Evolutionary conservation across 1,284 basidiomycete species (phyloP).

Genomic region (Heterobasidion occidentale): DNA sequence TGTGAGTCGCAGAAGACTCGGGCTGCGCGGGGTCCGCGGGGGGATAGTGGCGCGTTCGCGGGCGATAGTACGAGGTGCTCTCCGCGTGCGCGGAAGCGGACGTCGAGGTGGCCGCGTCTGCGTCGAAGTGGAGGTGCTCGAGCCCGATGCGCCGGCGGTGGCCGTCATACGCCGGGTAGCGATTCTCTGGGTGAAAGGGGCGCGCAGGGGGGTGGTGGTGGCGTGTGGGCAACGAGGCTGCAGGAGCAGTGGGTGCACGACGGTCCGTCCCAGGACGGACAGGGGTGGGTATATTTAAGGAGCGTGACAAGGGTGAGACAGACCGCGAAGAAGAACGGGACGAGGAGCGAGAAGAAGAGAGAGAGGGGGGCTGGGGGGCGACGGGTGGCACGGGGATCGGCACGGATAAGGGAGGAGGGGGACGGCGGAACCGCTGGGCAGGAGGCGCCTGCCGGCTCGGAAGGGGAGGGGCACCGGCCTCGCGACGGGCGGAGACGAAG

Average conservation of each 20-base stretch:
- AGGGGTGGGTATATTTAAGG: background rate
- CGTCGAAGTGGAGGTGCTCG: constrained; percentile 18
- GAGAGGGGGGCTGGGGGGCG: constrained; percentile 6
- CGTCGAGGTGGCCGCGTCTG: constrained; percentile 10
- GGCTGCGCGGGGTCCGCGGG: background rate
- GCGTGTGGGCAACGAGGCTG: constrained; percentile 2
- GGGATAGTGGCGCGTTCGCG: constrained; percentile 19
- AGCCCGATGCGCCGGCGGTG: constrained; percentile 19
- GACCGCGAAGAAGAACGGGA: too few species aligned
- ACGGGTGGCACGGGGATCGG: background rate
- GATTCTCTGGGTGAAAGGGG: constrained; percentile 12
- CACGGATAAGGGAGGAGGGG: background rate
- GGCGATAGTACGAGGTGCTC: constrained; percentile 18
- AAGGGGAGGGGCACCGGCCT: background rate
- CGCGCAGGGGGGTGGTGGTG: constrained; percentile 4
- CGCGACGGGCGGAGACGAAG: too few species aligned
- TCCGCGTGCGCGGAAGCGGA: constrained; percentile 3
- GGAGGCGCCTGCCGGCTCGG: background rate
- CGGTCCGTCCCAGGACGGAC: background rate
- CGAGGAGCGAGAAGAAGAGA: background rate
- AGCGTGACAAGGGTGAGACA: too few species aligned
- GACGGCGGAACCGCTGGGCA: background rate
- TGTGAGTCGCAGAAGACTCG: background rate
- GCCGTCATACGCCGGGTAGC: constrained; percentile 22
- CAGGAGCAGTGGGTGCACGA: background rate